phyloP scores from a whole-genome alignment of 495 filamentous ascomycete genomes.

The Penicillium psychrofluorescens region DNA sequence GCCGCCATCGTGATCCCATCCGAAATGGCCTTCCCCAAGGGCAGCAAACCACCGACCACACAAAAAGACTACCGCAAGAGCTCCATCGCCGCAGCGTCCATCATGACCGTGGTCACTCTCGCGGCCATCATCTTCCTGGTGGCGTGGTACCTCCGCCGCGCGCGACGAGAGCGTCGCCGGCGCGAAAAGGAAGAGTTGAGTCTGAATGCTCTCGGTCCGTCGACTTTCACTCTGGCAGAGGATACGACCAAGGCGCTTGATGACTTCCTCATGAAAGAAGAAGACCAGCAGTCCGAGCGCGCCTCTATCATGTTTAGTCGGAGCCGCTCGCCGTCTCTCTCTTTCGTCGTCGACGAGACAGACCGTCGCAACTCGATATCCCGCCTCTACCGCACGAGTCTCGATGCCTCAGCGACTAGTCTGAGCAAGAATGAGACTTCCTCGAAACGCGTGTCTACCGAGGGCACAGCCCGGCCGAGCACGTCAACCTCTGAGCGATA shows the following conservation, averaged over 20 bases:
- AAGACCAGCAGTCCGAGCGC: conserved; percentile 13
- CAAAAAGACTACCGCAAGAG: conserved; percentile 14
- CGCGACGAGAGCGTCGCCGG: conserved; percentile 4
- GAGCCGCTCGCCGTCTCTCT: conserved; percentile 17
- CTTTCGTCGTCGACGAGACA: conserved; percentile 12
- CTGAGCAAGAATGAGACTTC: conserved; percentile 4
- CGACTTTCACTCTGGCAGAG: conserved; percentile 9
- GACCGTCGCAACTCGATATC: conserved; percentile 1
- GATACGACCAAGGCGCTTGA: conserved; percentile 13
- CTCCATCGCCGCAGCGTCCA: conserved; percentile 11
- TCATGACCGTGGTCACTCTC: conserved; percentile 7
- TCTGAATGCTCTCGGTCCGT: conserved; percentile 10
- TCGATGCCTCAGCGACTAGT: conserved; percentile 4
- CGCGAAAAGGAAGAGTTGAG: conserved; percentile 1
- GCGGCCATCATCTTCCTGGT: conserved; percentile 8
- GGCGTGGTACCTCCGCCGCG: conserved; percentile 6
- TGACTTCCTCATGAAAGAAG: conserved; percentile 15
- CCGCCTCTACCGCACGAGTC: conserved; percentile 1
- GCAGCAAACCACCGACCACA: conserved; percentile 1
- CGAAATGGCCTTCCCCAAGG: no score
- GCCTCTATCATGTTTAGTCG: conserved; percentile 22
- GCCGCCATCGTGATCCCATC: not conserved
- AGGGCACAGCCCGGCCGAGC: not conserved
- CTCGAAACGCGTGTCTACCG: conserved; percentile 4
- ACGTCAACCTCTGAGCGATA: not conserved